Percentiles rank a stretch among this genome's conserved stretches.
These are phyloP conservation scores for Ceriops decandra DNA, from an alignment of 345 rosid species.

Conservation along the genomic window DNA sequence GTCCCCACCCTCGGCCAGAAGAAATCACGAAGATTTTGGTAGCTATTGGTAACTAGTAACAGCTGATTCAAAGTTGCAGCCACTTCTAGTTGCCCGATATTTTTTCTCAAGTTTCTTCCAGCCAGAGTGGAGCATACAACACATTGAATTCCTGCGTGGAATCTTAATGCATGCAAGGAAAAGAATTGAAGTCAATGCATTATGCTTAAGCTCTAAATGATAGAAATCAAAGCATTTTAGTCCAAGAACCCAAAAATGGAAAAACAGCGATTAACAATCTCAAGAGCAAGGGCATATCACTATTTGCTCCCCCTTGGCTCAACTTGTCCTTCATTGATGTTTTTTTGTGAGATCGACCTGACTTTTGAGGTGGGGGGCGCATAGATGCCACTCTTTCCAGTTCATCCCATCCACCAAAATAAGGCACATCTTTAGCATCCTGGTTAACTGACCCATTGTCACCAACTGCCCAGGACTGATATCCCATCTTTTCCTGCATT, in stretches of 20 bases:
- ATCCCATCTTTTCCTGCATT: conserved; percentile 19
- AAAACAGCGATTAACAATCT: conserved; percentile 55
- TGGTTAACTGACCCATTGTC: conserved; percentile 24
- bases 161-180: not conserved
- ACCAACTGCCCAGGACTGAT: conserved; percentile 26
- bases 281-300: conserved; percentile 43
- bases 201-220: not conserved
- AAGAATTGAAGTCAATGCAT: not conserved
- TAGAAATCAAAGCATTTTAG: conserved; percentile 35
- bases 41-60: no score
- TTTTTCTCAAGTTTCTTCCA: not conserved
- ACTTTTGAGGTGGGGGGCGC: conserved; percentile 12
- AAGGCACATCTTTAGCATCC: conserved; percentile 14
- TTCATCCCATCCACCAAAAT: conserved; percentile 67
- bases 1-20: no score
- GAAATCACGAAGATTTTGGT: no score
- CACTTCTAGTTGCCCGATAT: no score
- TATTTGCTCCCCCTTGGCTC: conserved; percentile 25
- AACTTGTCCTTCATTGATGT: conserved; percentile 21
- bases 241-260: conserved; percentile 53
- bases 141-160: not conserved
- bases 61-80: no score
- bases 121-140: not conserved
- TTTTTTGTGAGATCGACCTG: conserved; percentile 11
- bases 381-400: conserved; percentile 26